Percentiles rank a stretch among this genome's conserved stretches.
Evolutionary conservation across 805 yeast genomes (phyloP).

Genomic region (Kluyveromyces wickerhamii): DNA sequence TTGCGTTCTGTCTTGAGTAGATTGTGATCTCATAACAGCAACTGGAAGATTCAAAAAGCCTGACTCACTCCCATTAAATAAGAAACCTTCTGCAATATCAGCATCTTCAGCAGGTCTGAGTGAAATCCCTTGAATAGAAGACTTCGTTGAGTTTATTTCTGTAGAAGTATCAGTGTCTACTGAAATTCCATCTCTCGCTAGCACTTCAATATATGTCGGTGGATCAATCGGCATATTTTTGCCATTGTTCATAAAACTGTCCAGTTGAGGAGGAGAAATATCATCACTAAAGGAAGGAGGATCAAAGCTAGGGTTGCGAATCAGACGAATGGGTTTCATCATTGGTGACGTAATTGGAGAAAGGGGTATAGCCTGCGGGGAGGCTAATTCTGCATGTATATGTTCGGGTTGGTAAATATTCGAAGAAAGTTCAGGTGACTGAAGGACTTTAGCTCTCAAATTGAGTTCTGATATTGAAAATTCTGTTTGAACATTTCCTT

Average conservation of each 20-base stretch:
- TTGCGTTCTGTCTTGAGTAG: conserved; percentile 26
- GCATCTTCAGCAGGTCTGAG: conserved; percentile 1
- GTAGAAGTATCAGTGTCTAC: not conserved
- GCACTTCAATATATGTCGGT: conserved; percentile 10
- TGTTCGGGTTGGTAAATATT: conserved; percentile 50
- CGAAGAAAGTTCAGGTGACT: conserved; percentile 32
- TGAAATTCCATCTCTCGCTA: conserved; percentile 9
- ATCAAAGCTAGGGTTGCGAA: conserved; percentile 46
- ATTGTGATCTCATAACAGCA: conserved; percentile 23
- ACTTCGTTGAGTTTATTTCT: not conserved
- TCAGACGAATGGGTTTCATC: conserved; percentile 46
- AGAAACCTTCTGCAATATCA: conserved; percentile 28
- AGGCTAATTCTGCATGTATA: conserved; percentile 38
- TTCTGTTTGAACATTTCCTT: conserved; percentile 1
- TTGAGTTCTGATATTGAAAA: not conserved
- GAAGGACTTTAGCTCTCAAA: conserved; percentile 3
- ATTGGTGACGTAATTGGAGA: conserved; percentile 41
- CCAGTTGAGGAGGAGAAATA: conserved; percentile 30
- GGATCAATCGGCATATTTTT: conserved; percentile 8
- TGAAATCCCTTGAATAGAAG: not conserved
- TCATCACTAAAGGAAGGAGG: conserved; percentile 59
- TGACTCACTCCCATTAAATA: conserved; percentile 24
- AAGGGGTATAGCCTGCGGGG: conserved; percentile 60
- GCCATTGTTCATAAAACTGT: conserved; percentile 1
- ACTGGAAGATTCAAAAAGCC: conserved; percentile 29